Base-by-base conservation (phyloP, 768 basidiomycete species). In the Lyophyllum semitale region DNA sequence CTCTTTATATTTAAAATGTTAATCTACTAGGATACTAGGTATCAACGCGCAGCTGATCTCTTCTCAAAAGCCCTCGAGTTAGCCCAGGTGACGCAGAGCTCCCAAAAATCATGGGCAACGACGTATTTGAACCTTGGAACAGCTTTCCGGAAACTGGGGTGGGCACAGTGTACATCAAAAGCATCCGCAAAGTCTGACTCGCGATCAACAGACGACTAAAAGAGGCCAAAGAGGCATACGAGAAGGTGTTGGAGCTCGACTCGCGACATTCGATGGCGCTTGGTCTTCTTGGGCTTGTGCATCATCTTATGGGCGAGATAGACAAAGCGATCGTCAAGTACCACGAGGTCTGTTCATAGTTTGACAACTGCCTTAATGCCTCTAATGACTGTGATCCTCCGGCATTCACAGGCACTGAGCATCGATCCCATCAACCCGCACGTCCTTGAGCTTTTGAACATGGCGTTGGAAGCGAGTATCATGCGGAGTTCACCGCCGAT, bases 81-180 rank as follows among this genome's bases (percentile, higher is more conserved):
- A 5, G 93, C 94, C 0, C 80, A 89, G 57, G 84, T 90, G 15
- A 91, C 93, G 8, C 93, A 97, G 67, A 86, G 85, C 46, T 91
- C 93, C 1, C 86, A 91, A 57, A 82, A 82, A 33, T 84, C 89
- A 0, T 98, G 96, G 95, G 81, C 88, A 0, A 86, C 87, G 11
- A 97, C 95, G 0, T 93, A 92, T 68, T 76, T 96, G 57, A 99
- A 98, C 67, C 82, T 98, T 17, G 97, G 93, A 11, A 97, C 96
- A 23, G 89, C 90, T 50, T 85, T 83, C 61, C 84, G 95, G 18
- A 93, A 91, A 68, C 75, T 91, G 11, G 84, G 82, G 93, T 93
- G 58, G 6, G 17, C 27, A 26, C 8, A 18, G 50, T 15, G 45
- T 42, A 48, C 48, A 20, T 8, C 8, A 37, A 23, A 8, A 38